Conservation (phyloP, 257 asterid species). For the Cinchona pubescens region DNA sequence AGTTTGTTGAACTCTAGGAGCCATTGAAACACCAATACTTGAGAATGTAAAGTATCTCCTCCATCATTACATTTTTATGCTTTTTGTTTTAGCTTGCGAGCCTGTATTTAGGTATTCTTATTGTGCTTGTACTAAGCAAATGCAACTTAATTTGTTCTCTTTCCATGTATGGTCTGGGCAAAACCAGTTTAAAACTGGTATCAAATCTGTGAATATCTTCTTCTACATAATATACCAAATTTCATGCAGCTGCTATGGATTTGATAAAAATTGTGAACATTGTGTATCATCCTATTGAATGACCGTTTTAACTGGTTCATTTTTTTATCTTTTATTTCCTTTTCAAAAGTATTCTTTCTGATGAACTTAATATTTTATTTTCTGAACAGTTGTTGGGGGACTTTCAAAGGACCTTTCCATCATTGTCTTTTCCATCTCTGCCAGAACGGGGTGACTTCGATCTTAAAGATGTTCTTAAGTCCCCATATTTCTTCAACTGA, state of each 20-base stretch:
- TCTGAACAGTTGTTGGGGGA: conserved; percentile 69
- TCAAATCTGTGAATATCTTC: background rate
- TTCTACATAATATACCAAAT: background rate
- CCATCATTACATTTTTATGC: conserved; percentile 8
- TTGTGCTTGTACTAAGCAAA: background rate
- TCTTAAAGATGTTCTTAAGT: conserved; percentile 67
- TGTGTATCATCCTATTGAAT: background rate
- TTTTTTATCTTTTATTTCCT: too few species aligned
- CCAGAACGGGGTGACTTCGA: conserved; percentile 89
- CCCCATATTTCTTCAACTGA: conserved; percentile 93
- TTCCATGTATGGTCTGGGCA: background rate
- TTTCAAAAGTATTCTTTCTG: background rate
- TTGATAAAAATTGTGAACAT: background rate
- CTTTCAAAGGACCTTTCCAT: conserved; percentile 74
- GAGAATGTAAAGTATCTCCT: conserved; percentile 61
- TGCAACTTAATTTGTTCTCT: background rate
- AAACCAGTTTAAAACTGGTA: background rate
- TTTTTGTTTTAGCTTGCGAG: background rate
- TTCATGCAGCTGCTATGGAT: background rate
- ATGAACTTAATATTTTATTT: conserved; percentile 17
- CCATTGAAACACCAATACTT: conserved; percentile 68
- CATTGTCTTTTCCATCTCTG: conserved; percentile 73
- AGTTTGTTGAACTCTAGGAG: conserved; percentile 90
- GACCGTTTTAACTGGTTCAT: background rate
- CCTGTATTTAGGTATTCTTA: background rate